phyloP scores from a whole-genome alignment of 23 red algal species.

The Gracilaria domingensis region DNA sequence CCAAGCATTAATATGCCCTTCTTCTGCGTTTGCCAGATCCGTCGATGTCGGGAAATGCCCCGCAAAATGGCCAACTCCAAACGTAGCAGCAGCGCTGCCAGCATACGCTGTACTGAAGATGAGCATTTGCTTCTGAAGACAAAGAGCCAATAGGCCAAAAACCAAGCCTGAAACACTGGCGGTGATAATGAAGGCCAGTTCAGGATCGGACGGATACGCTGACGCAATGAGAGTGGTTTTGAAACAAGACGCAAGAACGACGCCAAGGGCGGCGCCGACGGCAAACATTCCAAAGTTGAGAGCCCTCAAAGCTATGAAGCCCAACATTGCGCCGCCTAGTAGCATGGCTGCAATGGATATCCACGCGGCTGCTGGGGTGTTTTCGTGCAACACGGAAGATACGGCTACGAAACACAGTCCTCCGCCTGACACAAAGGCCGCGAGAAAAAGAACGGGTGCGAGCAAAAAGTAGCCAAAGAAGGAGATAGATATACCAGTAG shows the following conservation, averaged over 20 bases:
- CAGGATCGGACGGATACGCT: conserved; percentile 35
- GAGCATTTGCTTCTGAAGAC: conserved; percentile 73
- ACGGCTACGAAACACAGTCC: conserved; percentile 63
- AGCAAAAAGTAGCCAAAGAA: conserved; percentile 80
- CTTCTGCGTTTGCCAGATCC: conserved; percentile 48
- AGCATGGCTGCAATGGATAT: conserved; percentile 68
- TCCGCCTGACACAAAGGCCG: conserved; percentile 65
- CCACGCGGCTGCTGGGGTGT: conserved; percentile 43
- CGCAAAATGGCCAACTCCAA: conserved; percentile 63
- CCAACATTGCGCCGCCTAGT: conserved; percentile 64
- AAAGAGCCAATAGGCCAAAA: conserved; percentile 54
- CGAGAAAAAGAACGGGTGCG: conserved; percentile 54
- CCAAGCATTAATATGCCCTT: conserved; percentile 53
- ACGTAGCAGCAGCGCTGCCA: conserved; percentile 32
- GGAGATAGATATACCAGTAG: conserved; percentile 27
- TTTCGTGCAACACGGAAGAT: conserved; percentile 40
- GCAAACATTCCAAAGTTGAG: conserved; percentile 69
- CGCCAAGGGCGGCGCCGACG: conserved; percentile 63
- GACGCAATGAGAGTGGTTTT: conserved; percentile 39
- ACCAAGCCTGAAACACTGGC: conserved; percentile 9
- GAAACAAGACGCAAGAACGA: conserved; percentile 48
- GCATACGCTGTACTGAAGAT: conserved; percentile 73
- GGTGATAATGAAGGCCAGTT: conserved; percentile 35
- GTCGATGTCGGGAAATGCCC: conserved; percentile 64
- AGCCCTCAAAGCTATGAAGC: conserved; percentile 54